Evolutionary conservation across 2,329 filamentous ascomycete genomes (phyloP), one percentile per base, ranked within the genome.

Genomic region (Colletotrichum tamarilloi): DNA sequence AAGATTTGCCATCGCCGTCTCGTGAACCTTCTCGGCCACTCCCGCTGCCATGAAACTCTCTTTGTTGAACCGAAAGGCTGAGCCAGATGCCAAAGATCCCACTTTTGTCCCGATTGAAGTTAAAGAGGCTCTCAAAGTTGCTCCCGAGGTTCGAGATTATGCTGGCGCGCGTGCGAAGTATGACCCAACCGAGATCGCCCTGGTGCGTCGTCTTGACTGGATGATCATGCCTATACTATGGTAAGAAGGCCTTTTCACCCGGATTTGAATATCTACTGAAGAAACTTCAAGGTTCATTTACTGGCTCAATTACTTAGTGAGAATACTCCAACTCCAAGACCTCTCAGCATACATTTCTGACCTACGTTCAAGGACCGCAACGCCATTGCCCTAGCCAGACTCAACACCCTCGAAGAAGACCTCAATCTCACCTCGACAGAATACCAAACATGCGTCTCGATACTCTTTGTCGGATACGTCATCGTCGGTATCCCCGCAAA

Each of bases 351-450:
- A 14, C 14, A 32, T 28, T 4, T 28, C 38, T 42, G 1, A 46
- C 8, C n/a, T 11, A 2, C 8, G 16, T 8, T 1, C 4, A 22
- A 72, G 68, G 64, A 89, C 75, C 82, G 86, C 16, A 89, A 88
- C 68, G 88, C 90, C 52, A 90, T 91, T 76, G 89, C 89, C 1
- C 87, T 88, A 24, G 89, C 89, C 2, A 82, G 85, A 46, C 77
- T 91, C 24, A 87, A 89, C 67, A 87, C 86, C 0, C 79, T 91
- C 7, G 85, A 89, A 63, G 82, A 85, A 12, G 87, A 91, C 52
- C 80, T 91, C 8, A 80, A 82, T 2, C 80, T 91, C 62, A 80
- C 79, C 1, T 85, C 84, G 22, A 73, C 73, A 9, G 67, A 73
- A 49, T 75, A 66, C 16, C 67, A 66, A 55, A 72, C 68, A 8